Percentiles rank a stretch among this genome's conserved stretches.
phyloP scores from a whole-genome alignment of 306 rosid genomes.

The Carpinus viminea region DNA sequence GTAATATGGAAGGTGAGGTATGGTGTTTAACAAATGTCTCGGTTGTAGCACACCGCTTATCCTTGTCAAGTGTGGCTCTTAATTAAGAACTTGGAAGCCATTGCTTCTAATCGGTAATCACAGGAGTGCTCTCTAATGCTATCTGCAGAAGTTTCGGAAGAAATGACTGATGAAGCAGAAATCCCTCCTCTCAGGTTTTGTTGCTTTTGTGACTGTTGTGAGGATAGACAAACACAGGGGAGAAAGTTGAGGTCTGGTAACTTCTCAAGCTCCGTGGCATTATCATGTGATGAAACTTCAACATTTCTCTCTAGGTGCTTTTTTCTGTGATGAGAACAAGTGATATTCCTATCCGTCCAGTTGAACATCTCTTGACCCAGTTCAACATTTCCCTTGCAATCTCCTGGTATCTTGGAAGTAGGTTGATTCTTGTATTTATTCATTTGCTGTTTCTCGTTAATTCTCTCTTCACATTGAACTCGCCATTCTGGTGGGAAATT shows the following conservation, averaged over 20 bases:
- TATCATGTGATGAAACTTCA: conserved; percentile 34
- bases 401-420: conserved; percentile 22
- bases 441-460: conserved; percentile 26
- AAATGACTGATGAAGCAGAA: conserved; percentile 24
- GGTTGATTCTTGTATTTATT: conserved; percentile 33
- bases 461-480: conserved; percentile 34
- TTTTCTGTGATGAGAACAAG: conserved; percentile 26
- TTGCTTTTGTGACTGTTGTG: conserved; percentile 41
- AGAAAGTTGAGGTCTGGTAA: conserved; percentile 37
- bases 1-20: too few relatives aligned
- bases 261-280: conserved; percentile 27
- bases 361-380: conserved; percentile 36
- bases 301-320: conserved; percentile 16
- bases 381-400: conserved; percentile 28
- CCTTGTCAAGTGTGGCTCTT: conserved; percentile 44
- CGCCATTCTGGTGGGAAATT: conserved; percentile 41
- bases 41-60: conserved; percentile 20
- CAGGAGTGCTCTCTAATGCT: conserved; percentile 26
- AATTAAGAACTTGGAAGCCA: conserved; percentile 31
- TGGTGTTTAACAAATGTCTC: too few relatives aligned
- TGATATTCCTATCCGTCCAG: conserved; percentile 19
- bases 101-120: conserved; percentile 32
- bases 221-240: conserved; percentile 32
- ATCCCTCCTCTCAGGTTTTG: conserved; percentile 29
- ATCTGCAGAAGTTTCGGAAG: conserved; percentile 34